Evolutionary conservation across 1,139 yeast genomes (phyloP).

Genomic region (Pneumocystis oryctolagi): DNA sequence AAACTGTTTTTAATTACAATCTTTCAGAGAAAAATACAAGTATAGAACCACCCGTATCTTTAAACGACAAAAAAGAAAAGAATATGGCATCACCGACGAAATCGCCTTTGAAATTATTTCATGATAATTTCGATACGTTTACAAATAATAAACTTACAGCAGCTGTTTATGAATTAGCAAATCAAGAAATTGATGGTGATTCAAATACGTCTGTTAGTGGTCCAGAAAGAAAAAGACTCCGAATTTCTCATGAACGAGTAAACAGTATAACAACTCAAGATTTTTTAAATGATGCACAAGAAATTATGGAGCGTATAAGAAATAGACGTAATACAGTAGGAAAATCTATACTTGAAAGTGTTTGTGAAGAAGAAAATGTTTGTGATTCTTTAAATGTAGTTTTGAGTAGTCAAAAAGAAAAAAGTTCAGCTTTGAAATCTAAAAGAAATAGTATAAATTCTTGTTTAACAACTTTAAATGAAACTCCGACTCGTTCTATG

Average conservation of each 20-base stretch:
- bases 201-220: not conserved
- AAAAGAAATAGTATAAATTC: constrained; percentile 8
- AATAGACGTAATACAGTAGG: constrained; percentile 9
- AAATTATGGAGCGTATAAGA: constrained; percentile 11
- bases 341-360: constrained; percentile 6
- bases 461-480: not conserved
- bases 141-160: constrained; percentile 8
- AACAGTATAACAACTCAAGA: constrained; percentile 13
- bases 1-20: not conserved
- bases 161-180: not conserved
- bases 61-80: not conserved
- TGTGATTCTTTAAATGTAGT: constrained; percentile 2
- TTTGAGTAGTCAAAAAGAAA: constrained; percentile 1
- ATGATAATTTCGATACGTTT: constrained; percentile 12
- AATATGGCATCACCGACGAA: constrained; percentile 3
- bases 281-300: constrained; percentile 11
- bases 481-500: not conserved
- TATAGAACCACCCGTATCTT: not conserved
- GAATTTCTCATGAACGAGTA: constrained; percentile 9
- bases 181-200: not conserved
- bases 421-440: not conserved
- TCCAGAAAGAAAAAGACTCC: constrained; percentile 6
- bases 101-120: constrained; percentile 12
- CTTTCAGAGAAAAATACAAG: not conserved
- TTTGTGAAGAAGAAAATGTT: constrained; percentile 8